A percentile compares a stretch with the other conserved stretches of the same genome.
These are phyloP conservation scores for Leccinum aurantiacum DNA, from an alignment of 768 basidiomycete genomes.

Conservation along the genomic window DNA sequence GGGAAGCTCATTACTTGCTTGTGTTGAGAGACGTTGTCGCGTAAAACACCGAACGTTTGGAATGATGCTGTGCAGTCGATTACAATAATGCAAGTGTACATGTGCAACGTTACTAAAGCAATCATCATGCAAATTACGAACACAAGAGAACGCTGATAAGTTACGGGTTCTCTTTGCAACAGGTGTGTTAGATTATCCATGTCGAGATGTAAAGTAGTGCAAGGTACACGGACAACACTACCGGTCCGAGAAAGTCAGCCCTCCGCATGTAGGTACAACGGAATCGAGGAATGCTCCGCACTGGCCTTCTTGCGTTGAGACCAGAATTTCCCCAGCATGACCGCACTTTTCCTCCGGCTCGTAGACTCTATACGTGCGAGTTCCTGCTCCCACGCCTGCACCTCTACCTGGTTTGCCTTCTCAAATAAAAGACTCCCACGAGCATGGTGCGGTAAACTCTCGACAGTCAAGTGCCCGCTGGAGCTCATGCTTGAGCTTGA, in stretches of 20 bases:
- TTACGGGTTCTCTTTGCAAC: slow-evolving; percentile 10
- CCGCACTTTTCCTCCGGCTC: slow-evolving; percentile 47
- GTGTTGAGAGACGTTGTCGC: background rate
- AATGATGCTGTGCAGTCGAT: slow-evolving; percentile 19
- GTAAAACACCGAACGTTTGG: background rate
- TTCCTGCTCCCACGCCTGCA: slow-evolving; percentile 79
- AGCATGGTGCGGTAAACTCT: slow-evolving; percentile 17
- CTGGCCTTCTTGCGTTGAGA: slow-evolving; percentile 30
- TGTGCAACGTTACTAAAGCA: slow-evolving; percentile 9
- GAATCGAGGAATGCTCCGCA: slow-evolving; percentile 22
- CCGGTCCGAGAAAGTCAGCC: slow-evolving; percentile 16
- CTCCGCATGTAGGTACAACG: slow-evolving; percentile 22
- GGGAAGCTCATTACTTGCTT: slow-evolving; percentile 50
- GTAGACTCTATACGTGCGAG: slow-evolving; percentile 65
- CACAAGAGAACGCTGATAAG: slow-evolving; percentile 8
- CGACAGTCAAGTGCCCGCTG: slow-evolving; percentile 44
- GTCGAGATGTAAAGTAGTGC: slow-evolving; percentile 12
- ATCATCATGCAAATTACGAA: slow-evolving; percentile 13
- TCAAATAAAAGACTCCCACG: slow-evolving; percentile 23
- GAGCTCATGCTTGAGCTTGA: slow-evolving; percentile 38
- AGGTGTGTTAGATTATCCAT: slow-evolving; percentile 8
- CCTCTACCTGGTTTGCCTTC: slow-evolving; percentile 36
- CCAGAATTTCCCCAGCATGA: slow-evolving; percentile 35
- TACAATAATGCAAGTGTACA: slow-evolving; percentile 9
- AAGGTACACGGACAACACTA: slow-evolving; percentile 7